Evolutionary conservation across 371 early-diverging fungal species (phyloP).

Genomic region (Basidiobolus meristosporus): DNA sequence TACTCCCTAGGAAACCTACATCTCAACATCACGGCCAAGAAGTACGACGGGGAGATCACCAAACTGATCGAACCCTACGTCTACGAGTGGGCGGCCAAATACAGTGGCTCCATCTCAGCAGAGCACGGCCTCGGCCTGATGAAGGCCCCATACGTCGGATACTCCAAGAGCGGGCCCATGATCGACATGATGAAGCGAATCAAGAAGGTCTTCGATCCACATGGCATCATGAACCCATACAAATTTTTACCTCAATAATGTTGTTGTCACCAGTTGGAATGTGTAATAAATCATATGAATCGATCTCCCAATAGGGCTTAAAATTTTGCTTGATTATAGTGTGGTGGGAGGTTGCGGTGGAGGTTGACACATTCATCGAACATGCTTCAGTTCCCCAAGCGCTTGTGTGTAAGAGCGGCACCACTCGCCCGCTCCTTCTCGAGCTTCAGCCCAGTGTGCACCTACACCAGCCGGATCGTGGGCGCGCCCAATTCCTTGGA

Average conservation of each 20-base stretch:
- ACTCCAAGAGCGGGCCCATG: conserved; percentile 38
- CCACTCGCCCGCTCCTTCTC: no score
- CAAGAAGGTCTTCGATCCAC: conserved; percentile 58
- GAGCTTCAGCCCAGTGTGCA: no score
- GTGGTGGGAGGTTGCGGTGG: no score
- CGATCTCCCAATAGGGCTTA: no score
- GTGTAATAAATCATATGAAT: no score
- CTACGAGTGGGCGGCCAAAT: conserved; percentile 69
- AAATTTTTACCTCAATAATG: conserved; percentile 24
- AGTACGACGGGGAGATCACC: conserved; percentile 28
- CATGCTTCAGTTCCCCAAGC: no score
- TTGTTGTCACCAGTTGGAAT: no score
- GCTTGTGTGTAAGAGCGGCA: no score
- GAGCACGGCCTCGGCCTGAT: conserved; percentile 59
- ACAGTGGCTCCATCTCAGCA: conserved; percentile 66
- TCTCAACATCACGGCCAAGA: conserved; percentile 65
- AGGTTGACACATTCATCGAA: no score
- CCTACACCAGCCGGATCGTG: conserved; percentile 51
- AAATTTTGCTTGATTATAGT: no score
- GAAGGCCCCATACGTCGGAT: conserved; percentile 42
- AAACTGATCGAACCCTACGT: conserved; percentile 78
- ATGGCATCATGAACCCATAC: conserved; percentile 74
- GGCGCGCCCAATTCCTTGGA: conserved; percentile 78
- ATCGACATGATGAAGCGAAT: conserved; percentile 45
- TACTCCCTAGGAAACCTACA: conserved; percentile 60